Conservation (phyloP, 2,329 filamentous ascomycete genomes). For the Fusarium anthophilum region DNA sequence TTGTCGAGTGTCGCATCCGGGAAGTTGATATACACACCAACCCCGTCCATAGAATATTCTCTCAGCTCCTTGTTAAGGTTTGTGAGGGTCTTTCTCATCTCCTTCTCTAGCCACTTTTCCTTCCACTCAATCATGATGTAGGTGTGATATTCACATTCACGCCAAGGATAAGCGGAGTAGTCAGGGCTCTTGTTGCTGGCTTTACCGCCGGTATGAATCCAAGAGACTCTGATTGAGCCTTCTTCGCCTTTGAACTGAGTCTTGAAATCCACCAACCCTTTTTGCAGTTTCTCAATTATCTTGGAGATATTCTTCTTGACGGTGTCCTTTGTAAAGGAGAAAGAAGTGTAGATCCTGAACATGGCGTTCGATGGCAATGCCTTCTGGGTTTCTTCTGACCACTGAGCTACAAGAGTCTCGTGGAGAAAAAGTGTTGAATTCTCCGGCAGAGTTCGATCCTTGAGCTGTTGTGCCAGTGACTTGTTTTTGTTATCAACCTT, state of each 20-base stretch:
- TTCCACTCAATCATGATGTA: constrained; percentile 46
- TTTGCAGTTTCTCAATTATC: constrained; percentile 2
- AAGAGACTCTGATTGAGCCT: constrained; percentile 35
- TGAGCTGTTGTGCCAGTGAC: constrained; percentile 23
- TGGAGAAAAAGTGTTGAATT: neutral
- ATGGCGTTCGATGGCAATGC: neutral
- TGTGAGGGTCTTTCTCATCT: constrained; percentile 35
- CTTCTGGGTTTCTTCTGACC: neutral
- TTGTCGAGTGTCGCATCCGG: constrained; percentile 27
- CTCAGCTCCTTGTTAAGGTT: constrained; percentile 3
- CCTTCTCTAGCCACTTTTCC: constrained; percentile 45
- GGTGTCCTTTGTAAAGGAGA: neutral
- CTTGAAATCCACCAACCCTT: constrained; percentile 29
- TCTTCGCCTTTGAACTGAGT: constrained; percentile 24
- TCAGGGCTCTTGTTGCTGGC: neutral
- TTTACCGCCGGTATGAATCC: constrained; percentile 43
- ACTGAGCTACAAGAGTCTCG: constrained; percentile 1
- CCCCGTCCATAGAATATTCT: constrained; percentile 27
- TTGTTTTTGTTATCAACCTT: fast-evolving
- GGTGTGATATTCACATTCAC: constrained; percentile 37
- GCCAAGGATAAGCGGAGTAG: constrained; percentile 46
- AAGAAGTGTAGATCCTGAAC: neutral
- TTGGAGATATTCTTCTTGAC: neutral
- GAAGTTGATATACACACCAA: constrained; percentile 46
- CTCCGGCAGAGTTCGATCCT: constrained; percentile 13